Conservation (phyloP, 306 rosid genomes). For the Cucurbita argyrosperma region DNA sequence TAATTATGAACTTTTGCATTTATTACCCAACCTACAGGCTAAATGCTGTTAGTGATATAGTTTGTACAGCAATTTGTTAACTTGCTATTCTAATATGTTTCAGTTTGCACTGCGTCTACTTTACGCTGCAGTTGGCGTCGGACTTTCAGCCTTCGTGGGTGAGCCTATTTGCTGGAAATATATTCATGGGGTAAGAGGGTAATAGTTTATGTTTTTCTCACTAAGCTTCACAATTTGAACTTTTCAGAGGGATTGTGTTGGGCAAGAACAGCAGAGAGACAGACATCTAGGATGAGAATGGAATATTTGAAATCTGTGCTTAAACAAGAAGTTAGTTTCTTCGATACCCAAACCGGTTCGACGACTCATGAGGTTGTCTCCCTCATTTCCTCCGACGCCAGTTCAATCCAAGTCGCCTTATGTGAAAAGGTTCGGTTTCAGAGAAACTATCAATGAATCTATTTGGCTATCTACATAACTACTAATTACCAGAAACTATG, state of each 20-base stretch:
- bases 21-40: neutral
- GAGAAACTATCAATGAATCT: neutral
- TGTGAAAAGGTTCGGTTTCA: constrained; percentile 50
- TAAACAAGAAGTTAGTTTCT: constrained; percentile 80
- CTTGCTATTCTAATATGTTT: neutral
- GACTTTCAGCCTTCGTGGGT: constrained; percentile 73
- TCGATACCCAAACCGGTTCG: constrained; percentile 55
- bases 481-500: neutral
- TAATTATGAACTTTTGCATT: neutral
- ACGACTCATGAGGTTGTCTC: constrained; percentile 69
- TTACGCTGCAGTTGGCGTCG: constrained; percentile 65
- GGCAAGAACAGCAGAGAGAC: constrained; percentile 84
- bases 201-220: neutral
- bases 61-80: constrained; percentile 8
- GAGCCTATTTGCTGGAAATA: constrained; percentile 4
- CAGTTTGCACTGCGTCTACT: constrained; percentile 65
- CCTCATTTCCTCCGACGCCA: constrained; percentile 65
- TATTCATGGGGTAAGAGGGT: neutral
- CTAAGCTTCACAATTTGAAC: neutral
- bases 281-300: constrained; percentile 66
- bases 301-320: constrained; percentile 75
- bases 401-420: constrained; percentile 64
- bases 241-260: constrained; percentile 76
- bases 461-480: neutral
- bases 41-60: neutral